Evolutionary conservation across 176 grass and related monocot genomes (phyloP).

Genomic region (Leersia perrieri): DNA sequence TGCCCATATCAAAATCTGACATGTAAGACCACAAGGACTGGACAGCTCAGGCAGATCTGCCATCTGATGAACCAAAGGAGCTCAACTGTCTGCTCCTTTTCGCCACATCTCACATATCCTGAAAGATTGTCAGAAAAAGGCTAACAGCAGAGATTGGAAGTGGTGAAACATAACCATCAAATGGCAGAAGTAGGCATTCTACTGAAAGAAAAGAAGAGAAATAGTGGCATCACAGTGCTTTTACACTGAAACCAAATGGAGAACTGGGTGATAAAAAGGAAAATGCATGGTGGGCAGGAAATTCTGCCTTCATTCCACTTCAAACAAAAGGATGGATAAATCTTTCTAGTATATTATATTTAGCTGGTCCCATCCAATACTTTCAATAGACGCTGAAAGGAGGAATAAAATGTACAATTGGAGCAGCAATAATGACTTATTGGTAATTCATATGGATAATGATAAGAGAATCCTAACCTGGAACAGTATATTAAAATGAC

Average conservation of each 20-base stretch:
- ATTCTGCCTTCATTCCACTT: constrained; percentile 55
- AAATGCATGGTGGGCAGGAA: constrained; percentile 55
- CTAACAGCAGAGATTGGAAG: constrained; percentile 32
- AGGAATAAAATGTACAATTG: constrained; percentile 51
- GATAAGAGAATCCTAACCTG: constrained; percentile 60
- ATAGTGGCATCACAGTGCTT: constrained; percentile 43
- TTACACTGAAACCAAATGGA: constrained; percentile 45
- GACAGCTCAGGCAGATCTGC: constrained; percentile 22
- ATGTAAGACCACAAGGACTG: constrained; percentile 29
- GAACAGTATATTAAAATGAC: constrained; percentile 56
- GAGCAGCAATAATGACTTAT: constrained; percentile 38
- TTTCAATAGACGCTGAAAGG: constrained; percentile 44
- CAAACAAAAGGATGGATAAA: constrained; percentile 29
- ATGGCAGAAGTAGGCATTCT: constrained; percentile 40
- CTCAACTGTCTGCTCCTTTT: constrained; percentile 35
- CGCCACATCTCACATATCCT: constrained; percentile 37
- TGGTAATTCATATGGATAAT: constrained; percentile 41
- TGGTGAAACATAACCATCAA: constrained; percentile 16
- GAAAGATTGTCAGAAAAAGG: constrained; percentile 34
- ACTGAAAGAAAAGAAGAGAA: constrained; percentile 45
- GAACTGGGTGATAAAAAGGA: constrained; percentile 34
- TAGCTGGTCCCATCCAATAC: constrained; percentile 37
- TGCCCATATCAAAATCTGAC: too few relatives aligned
- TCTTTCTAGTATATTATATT: constrained; percentile 49
- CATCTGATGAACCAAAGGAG: constrained; percentile 33